Conservation (phyloP, 345 rosid genomes). For the Nephelium lappaceum region DNA sequence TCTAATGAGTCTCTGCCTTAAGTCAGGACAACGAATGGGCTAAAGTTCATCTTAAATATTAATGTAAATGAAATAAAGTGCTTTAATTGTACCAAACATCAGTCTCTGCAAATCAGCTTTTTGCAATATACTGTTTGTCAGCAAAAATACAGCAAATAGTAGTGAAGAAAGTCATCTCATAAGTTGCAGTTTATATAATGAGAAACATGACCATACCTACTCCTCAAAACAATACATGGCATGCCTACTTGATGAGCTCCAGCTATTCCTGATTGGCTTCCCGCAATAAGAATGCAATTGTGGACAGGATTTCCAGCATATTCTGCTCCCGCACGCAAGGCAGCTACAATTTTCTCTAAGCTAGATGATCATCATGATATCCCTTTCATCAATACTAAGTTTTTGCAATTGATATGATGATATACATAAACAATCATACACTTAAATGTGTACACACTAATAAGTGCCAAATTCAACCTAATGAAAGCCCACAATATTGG, state of each 20-base stretch:
- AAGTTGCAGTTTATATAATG: not conserved
- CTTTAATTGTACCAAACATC: not conserved
- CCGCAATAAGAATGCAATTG: slow-evolving; percentile 83
- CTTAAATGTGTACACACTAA: not conserved
- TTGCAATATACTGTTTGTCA: not conserved
- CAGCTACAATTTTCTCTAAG: slow-evolving; percentile 70
- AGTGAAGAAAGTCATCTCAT: not conserved
- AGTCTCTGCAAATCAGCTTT: not conserved
- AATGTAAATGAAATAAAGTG: not conserved
- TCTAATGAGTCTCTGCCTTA: not conserved
- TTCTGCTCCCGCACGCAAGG: slow-evolving; percentile 92
- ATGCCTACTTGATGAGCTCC: slow-evolving; percentile 84
- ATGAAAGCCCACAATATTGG: too few species aligned
- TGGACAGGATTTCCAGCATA: slow-evolving; percentile 52
- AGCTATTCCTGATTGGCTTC: slow-evolving; percentile 77
- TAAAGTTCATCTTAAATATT: not conserved
- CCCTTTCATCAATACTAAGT: not conserved
- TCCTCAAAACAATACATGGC: slow-evolving; percentile 82
- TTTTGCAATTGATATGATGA: not conserved
- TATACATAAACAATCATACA: not conserved
- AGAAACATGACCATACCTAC: slow-evolving; percentile 59
- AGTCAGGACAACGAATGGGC: not conserved
- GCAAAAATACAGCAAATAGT: not conserved
- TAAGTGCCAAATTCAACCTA: too few species aligned
- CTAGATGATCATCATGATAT: slow-evolving; percentile 35